These are phyloP conservation scores for Marasmius sp. DNA, from an alignment of 1,284 basidiomycete species.

Conservation along the genomic window DNA sequence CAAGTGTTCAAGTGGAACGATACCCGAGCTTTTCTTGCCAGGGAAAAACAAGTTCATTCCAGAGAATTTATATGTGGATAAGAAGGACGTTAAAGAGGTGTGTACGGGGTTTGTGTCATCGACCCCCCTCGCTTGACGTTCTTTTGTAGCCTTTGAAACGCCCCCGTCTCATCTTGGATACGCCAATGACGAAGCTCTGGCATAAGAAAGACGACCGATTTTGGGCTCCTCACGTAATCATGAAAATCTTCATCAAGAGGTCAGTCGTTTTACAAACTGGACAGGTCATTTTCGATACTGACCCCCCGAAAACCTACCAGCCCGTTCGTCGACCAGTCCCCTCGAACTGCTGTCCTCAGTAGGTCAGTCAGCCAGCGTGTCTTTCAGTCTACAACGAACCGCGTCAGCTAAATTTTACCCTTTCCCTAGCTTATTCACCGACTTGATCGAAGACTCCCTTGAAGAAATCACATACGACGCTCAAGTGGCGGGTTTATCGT, in stretches of 20 bases:
- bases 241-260: constrained; percentile 72
- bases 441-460: constrained; percentile 87
- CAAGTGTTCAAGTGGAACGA: background rate
- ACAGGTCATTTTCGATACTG: constrained; percentile 5
- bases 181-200: constrained; percentile 77
- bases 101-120: constrained; percentile 3
- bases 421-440: constrained; percentile 69
- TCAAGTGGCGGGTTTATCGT: constrained; percentile 86
- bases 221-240: constrained; percentile 87
- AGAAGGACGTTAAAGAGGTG: constrained; percentile 64
- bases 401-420: too few species aligned
- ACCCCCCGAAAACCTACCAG: constrained; percentile 31
- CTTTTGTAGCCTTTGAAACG: constrained; percentile 63
- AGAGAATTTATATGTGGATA: constrained; percentile 79
- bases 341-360: constrained; percentile 63
- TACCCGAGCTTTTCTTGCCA: constrained; percentile 77
- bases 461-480: constrained; percentile 94
- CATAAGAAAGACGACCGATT: constrained; percentile 96
- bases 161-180: constrained; percentile 77
- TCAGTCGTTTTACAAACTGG: constrained; percentile 29
- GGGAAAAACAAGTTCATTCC: constrained; percentile 90
- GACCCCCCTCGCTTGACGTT: background rate
- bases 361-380: constrained; percentile 36
- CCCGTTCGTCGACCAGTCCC: constrained; percentile 52
- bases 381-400: too few species aligned